Conservation (phyloP, 129 eudicot species). For the Saposhnikovia divaricata region DNA sequence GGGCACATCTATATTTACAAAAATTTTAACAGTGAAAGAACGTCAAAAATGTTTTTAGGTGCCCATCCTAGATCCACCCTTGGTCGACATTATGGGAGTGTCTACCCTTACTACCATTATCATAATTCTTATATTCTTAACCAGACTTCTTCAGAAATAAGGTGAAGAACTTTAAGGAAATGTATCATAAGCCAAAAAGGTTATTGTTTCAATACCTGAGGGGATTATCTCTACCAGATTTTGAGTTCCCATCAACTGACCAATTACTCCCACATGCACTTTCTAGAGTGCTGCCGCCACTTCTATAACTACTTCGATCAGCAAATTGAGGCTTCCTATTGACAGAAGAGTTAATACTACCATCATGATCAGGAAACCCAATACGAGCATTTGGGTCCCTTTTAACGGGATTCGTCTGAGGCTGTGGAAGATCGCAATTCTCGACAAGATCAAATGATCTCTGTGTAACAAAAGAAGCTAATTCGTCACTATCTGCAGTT, state of each 20-base stretch:
- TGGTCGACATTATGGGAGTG: not conserved
- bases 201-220: slow-evolving; percentile 27
- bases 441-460: slow-evolving; percentile 58
- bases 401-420: slow-evolving; percentile 31
- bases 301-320: slow-evolving; percentile 12
- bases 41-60: too few relatives aligned
- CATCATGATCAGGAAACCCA: slow-evolving; percentile 20
- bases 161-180: not conserved
- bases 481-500: slow-evolving; percentile 61
- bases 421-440: slow-evolving; percentile 90
- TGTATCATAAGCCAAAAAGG: not conserved
- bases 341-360: slow-evolving; percentile 17
- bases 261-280: slow-evolving; percentile 18
- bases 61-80: too few relatives aligned
- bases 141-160: not conserved
- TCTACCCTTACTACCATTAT: not conserved
- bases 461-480: slow-evolving; percentile 72
- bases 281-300: slow-evolving; percentile 18
- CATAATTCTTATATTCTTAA: not conserved
- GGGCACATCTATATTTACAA: too few relatives aligned
- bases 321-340: slow-evolving; percentile 17
- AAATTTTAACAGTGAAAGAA: too few relatives aligned
- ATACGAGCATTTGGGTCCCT: slow-evolving; percentile 19
- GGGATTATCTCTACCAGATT: slow-evolving; percentile 13
- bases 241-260: slow-evolving; percentile 11